Evolutionary conservation across 2,329 filamentous ascomycete species (phyloP).

Genomic region (Epicoccum nigrum): DNA sequence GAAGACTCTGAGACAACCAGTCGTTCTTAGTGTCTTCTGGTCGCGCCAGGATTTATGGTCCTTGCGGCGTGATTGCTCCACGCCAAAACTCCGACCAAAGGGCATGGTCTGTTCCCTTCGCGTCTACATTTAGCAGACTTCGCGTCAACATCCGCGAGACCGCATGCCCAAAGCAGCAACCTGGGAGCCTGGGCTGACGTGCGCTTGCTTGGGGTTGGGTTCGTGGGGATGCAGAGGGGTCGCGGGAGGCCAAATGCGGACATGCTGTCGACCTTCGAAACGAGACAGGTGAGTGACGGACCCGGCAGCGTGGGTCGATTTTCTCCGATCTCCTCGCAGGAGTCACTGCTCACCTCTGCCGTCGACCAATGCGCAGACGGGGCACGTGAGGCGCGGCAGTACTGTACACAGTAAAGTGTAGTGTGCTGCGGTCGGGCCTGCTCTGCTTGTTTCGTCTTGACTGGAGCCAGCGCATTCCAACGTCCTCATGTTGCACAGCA

Average conservation of each 20-base stretch:
- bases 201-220: conserved; percentile 19
- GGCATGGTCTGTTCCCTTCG: conserved; percentile 22
- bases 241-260: conserved; percentile 11
- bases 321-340: conserved; percentile 31
- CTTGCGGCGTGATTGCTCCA: conserved; percentile 36
- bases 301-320: conserved; percentile 29
- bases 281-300: conserved; percentile 22
- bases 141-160: conserved; percentile 18
- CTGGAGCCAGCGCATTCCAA: conserved; percentile 41
- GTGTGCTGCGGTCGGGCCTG: conserved; percentile 23
- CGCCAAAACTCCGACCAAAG: conserved; percentile 37
- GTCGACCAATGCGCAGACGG: conserved; percentile 13
- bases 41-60: conserved; percentile 26
- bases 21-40: conserved; percentile 45
- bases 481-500: conserved; percentile 31
- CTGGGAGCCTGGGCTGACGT: conserved; percentile 10
- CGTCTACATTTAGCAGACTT: conserved; percentile 13
- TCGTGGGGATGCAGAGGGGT: conserved; percentile 21
- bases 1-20: conserved; percentile 44
- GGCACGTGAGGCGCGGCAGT: conserved; percentile 24
- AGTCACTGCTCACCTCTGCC: conserved; percentile 20
- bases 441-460: conserved; percentile 27
- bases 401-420: too few relatives aligned
- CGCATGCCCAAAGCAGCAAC: conserved; percentile 17
- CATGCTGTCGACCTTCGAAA: conserved; percentile 12